Base-by-base conservation (phyloP, 192 early-diverging fungal species). In the Mortierella alpina region DNA sequence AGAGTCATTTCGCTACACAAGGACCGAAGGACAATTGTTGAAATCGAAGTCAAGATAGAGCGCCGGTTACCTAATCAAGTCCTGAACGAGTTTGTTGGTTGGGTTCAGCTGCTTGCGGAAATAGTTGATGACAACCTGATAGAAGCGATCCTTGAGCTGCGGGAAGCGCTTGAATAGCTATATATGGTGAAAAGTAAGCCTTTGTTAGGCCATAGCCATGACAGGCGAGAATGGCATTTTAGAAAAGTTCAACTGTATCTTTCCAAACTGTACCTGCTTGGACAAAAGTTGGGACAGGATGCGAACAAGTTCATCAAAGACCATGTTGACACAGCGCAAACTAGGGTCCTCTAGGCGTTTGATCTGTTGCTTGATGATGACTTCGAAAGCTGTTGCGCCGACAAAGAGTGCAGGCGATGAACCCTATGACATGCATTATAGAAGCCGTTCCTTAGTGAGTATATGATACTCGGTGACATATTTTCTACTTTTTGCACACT, bases 361-460 rank as follows among this genome's bases (percentile, higher is more conserved):
- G 84, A 99, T 99, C 87, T 99, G 98, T 86, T 99, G 94, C 85
- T 97, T 98, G 73, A 99, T 94, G 49, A 99, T 94, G 22, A 96
- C 94, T 83, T 97, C 96, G 74, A 99, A 99, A 13, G 98, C 98
- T 50, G 95, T 95, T 15, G 97, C 97, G 18, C 95, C 96, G 54
- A 99, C 97, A 89, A 99, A 99, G 22, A 99, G 89, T 18, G 97
- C 94, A 22, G 98, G 98, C 18, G 95, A 93, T 18, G 97, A 96
- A 63, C 98, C 98, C 89, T 91, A 66, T 62, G 4, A 15, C 23
- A 56, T 66, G 54, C 1, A 22, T 41, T 54, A 52, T 40, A 66
- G 14, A 1, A 31, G 11, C 31, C 17, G n/a, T 63, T n/a, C 14
- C 7, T 63, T 63, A 7, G 13, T 48, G 6, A 48, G 52, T 20